Percentiles rank a stretch among this genome's conserved stretches.
Conservation (phyloP, 1,284 basidiomycete species). For the Leccinum subfulvum region DNA sequence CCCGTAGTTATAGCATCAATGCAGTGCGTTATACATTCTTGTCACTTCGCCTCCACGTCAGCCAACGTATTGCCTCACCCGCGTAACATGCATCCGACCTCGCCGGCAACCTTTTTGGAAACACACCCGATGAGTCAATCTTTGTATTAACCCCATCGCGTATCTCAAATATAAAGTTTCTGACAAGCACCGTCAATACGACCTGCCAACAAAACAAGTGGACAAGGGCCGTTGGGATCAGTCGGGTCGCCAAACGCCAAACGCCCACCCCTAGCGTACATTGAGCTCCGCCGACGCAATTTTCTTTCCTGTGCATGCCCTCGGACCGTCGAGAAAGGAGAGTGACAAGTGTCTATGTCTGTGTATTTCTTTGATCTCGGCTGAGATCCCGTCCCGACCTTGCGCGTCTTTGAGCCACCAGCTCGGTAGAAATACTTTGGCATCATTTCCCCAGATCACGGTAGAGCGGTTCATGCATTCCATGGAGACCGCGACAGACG, state of each 20-base stretch:
- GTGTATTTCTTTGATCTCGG: conserved; percentile 34
- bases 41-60: not conserved
- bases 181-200: conserved; percentile 32
- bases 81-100: conserved; percentile 40
- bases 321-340: too few relatives aligned
- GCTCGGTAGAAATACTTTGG: conserved; percentile 26
- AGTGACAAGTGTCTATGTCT: conserved; percentile 37
- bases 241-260: too few relatives aligned
- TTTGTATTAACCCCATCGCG: conserved; percentile 39
- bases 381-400: conserved; percentile 15
- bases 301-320: conserved; percentile 34
- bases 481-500: conserved; percentile 38
- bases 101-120: conserved; percentile 41
- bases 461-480: conserved; percentile 45
- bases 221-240: too few relatives aligned
- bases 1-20: not conserved
- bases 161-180: conserved; percentile 24
- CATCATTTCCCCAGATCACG: conserved; percentile 38
- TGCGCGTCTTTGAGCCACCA: conserved; percentile 35
- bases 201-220: not conserved
- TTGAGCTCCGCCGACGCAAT: conserved; percentile 49
- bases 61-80: conserved; percentile 27
- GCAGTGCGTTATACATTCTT: not conserved
- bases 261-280: conserved; percentile 22
- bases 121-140: conserved; percentile 36